A percentile compares a stretch with the other conserved stretches of the same genome.
Conservation (phyloP, 495 filamentous ascomycete species). For the Thermothielavioides terrestris region DNA sequence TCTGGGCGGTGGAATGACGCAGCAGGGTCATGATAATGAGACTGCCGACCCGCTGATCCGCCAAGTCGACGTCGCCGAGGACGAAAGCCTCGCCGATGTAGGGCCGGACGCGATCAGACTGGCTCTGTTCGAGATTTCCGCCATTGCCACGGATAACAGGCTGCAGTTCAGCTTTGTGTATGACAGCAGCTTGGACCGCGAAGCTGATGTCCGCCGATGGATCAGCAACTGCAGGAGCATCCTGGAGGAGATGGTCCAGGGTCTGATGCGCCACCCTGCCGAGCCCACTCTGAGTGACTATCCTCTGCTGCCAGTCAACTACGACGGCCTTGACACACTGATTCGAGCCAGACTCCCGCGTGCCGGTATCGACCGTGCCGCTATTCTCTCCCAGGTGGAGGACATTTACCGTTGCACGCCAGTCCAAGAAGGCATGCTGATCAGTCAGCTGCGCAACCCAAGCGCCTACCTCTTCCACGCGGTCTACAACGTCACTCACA, state of each 20-base stretch:
- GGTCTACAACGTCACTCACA: slow-evolving; percentile 14
- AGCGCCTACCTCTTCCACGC: slow-evolving; percentile 17
- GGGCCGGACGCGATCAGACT: slow-evolving; percentile 36
- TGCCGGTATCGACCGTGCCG: slow-evolving; percentile 12
- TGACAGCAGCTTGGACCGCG: slow-evolving; percentile 25
- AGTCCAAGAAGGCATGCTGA: slow-evolving; percentile 51
- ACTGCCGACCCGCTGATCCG: slow-evolving; percentile 35
- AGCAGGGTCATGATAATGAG: no score
- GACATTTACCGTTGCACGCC: slow-evolving; percentile 48
- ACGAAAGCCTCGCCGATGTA: slow-evolving; percentile 42
- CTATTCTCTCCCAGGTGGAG: slow-evolving; percentile 18
- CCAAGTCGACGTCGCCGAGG: slow-evolving; percentile 10
- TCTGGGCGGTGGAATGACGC: slow-evolving; percentile 37
- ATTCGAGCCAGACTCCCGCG: slow-evolving; percentile 5
- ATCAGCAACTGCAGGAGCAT: slow-evolving; percentile 7
- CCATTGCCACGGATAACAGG: slow-evolving; percentile 9
- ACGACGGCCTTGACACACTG: slow-evolving; percentile 11
- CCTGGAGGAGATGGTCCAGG: slow-evolving; percentile 7
- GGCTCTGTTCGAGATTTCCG: slow-evolving; percentile 46
- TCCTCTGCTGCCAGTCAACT: slow-evolving; percentile 13
- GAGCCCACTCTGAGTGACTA: slow-evolving; percentile 20
- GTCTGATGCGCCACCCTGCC: not conserved
- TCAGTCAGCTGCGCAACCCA: slow-evolving; percentile 17
- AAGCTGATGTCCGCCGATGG: slow-evolving; percentile 12
- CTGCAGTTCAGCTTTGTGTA: slow-evolving; percentile 30